These are phyloP conservation scores for Tritrichomonas musculus DNA, from an alignment of 208 protist species.

Conservation along the genomic window DNA sequence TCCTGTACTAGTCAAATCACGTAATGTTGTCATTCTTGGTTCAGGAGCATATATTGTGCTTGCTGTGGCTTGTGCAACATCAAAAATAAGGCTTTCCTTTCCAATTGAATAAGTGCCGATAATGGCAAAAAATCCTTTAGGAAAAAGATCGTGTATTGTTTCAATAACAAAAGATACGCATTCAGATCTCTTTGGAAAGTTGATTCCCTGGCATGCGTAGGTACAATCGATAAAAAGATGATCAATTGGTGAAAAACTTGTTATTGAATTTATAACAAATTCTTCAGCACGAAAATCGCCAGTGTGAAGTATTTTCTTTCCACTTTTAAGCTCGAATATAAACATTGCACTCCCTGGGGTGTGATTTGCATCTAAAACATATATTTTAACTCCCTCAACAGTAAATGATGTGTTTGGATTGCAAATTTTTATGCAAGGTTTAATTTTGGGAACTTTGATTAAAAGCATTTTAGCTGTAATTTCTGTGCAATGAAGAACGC, in stretches of 20 bases:
- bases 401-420: not conserved
- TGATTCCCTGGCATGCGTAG: not conserved
- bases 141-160: not conserved
- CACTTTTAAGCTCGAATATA: not conserved
- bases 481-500: constrained; percentile 9
- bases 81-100: not conserved
- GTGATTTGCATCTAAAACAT: constrained; percentile 4
- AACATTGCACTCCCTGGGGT: constrained; percentile 20
- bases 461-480: not conserved
- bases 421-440: not conserved
- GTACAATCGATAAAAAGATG: constrained; percentile 19
- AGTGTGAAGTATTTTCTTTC: constrained; percentile 23
- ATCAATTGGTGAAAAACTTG: not conserved
- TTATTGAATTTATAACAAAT: not conserved
- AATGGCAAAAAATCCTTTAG: no score
- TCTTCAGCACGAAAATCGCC: not conserved
- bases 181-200: not conserved
- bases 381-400: not conserved
- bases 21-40: not conserved
- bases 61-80: not conserved
- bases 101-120: constrained; percentile 27
- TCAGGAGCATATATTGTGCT: not conserved
- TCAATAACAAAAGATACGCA: not conserved
- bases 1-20: not conserved
- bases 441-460: not conserved